Conservation (phyloP, 257 asterid genomes). For the Solanum bulbocastanum region DNA sequence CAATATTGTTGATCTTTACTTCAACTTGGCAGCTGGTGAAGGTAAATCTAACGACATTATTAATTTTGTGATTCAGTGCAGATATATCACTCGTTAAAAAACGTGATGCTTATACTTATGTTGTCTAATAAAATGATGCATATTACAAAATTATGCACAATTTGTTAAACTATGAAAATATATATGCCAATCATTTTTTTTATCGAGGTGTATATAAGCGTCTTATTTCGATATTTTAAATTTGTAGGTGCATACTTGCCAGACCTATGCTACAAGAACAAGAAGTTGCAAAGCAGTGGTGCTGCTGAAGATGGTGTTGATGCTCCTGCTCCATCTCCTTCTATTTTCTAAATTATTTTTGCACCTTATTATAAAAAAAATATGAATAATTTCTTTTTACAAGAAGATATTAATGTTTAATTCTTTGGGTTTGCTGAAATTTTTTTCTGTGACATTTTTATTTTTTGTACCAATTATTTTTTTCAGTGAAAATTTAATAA, state of each 20-base stretch:
- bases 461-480: neutral
- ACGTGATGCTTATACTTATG: neutral
- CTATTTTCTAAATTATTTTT: constrained; percentile 2
- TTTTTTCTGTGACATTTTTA: too few species aligned
- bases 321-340: constrained; percentile 30
- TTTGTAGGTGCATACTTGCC: constrained; percentile 8
- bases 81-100: too few species aligned
- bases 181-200: too few species aligned
- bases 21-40: constrained; percentile 77
- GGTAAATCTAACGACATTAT: constrained; percentile 20
- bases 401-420: neutral
- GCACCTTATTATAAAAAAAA: neutral
- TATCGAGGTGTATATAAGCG: too few species aligned
- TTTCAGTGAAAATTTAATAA: neutral
- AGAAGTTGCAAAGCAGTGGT: constrained; percentile 3
- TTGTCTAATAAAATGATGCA: too few species aligned
- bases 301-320: neutral
- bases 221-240: neutral
- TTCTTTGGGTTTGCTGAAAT: neutral
- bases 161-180: too few species aligned
- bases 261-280: constrained; percentile 3
- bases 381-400: neutral
- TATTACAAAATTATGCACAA: too few species aligned
- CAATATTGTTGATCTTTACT: constrained; percentile 69
- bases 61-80: too few species aligned